phyloP scores from a whole-genome alignment of 495 filamentous ascomycete genomes.

The Aspergillus egyptiacus region DNA sequence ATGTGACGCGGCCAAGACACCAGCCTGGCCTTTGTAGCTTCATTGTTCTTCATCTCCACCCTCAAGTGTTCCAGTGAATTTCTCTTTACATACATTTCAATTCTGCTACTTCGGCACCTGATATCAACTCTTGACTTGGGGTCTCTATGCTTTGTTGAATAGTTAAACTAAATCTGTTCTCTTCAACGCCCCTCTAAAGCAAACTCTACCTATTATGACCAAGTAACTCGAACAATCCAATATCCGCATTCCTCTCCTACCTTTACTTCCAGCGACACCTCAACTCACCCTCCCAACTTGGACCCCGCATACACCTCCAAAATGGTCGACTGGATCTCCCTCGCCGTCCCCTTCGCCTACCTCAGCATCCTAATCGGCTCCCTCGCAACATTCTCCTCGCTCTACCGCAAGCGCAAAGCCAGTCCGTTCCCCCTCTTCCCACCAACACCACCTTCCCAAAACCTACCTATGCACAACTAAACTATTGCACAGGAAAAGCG shows the following conservation, averaged over 20 bases:
- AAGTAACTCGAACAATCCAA: neutral
- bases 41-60: constrained; percentile 3
- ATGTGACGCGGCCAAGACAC: constrained; percentile 27
- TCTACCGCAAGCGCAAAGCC: constrained; percentile 91
- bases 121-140: no score
- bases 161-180: no score
- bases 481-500: constrained; percentile 52
- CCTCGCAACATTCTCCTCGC: constrained; percentile 80
- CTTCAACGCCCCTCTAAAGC: no score
- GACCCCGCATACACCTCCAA: neutral
- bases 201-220: constrained; percentile 6
- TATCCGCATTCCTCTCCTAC: neutral
- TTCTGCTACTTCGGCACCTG: no score
- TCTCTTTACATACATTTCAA: no score
- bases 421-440: constrained; percentile 46
- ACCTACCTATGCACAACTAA: neutral
- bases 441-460: neutral
- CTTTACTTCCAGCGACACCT: neutral
- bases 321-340: constrained; percentile 73
- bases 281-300: neutral
- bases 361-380: constrained; percentile 80
- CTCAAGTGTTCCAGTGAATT: no score
- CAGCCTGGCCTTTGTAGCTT: constrained; percentile 26
- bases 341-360: constrained; percentile 80
- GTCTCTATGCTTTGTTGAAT: no score